These are phyloP conservation scores for Theobroma grandiflorum DNA, from an alignment of 441 rosid genomes.

Conservation along the genomic window DNA sequence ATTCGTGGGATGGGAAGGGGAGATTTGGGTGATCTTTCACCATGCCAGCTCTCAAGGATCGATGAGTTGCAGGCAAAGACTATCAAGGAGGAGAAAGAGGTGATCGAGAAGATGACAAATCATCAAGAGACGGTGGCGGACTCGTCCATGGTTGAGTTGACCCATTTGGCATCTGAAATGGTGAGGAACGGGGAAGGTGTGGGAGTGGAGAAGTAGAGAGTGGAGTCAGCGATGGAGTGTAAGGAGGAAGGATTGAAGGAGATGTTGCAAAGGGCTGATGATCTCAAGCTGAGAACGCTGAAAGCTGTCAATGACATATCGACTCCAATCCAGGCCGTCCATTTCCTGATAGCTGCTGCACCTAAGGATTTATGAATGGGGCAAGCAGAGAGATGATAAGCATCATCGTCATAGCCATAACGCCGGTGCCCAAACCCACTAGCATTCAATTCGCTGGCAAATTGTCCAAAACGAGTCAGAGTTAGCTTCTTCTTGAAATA, in stretches of 20 bases:
- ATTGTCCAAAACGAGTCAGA: not conserved
- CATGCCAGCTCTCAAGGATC: slow-evolving; percentile 37
- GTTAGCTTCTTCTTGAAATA: not conserved
- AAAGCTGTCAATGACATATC: slow-evolving; percentile 37
- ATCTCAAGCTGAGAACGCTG: slow-evolving; percentile 50
- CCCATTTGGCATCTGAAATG: slow-evolving; percentile 33
- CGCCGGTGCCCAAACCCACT: not conserved
- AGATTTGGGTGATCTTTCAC: slow-evolving; percentile 49
- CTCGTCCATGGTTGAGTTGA: slow-evolving; percentile 43
- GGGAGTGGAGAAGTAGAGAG: slow-evolving; percentile 21
- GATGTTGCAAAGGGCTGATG: slow-evolving; percentile 45
- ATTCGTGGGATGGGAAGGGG: slow-evolving; percentile 40
- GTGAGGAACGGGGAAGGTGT: not conserved
- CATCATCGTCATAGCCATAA: not conserved
- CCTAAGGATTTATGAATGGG: slow-evolving; percentile 57
- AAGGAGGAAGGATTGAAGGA: slow-evolving; percentile 41
- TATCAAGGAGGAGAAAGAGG: slow-evolving; percentile 42
- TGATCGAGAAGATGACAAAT: slow-evolving; percentile 47
- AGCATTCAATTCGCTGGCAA: no score
- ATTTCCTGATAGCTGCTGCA: slow-evolving; percentile 56
- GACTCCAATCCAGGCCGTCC: slow-evolving; percentile 50
- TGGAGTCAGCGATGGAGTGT: slow-evolving; percentile 27
- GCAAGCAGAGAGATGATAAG: slow-evolving; percentile 40
- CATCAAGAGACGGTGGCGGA: slow-evolving; percentile 51
- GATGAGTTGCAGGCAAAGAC: slow-evolving; percentile 40